A percentile compares a stretch with the other conserved stretches of the same genome.
Evolutionary conservation across 495 filamentous ascomycete species (phyloP).

Genomic region (Aspergillus diversus): DNA sequence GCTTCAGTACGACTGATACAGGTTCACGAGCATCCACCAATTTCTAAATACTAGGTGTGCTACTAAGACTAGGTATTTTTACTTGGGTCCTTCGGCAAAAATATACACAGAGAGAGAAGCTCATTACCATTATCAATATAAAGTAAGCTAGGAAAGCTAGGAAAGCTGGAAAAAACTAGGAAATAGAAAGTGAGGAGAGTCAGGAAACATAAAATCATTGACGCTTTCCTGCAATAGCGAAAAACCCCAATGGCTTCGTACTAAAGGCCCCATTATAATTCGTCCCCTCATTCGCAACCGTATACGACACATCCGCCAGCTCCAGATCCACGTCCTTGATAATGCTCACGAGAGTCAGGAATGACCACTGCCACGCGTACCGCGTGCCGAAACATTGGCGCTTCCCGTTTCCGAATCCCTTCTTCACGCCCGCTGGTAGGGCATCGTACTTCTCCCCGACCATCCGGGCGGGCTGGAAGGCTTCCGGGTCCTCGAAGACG

Average conservation of each 20-base stretch:
- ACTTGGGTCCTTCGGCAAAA: no score
- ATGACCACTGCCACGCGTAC: conserved; percentile 66
- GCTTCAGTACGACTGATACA: no score
- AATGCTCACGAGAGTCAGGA: conserved; percentile 44
- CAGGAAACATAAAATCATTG: no score
- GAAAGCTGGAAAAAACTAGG: no score
- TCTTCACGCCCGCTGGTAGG: conserved; percentile 63
- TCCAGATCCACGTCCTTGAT: conserved; percentile 48
- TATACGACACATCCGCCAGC: conserved; percentile 47
- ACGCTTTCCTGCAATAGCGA: conserved; percentile 18
- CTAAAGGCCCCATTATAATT: conserved; percentile 46
- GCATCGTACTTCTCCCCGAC: conserved; percentile 63
- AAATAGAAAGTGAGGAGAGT: no score
- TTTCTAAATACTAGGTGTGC: no score
- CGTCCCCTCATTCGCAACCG: conserved; percentile 25
- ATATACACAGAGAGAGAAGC: no score
- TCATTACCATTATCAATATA: no score
- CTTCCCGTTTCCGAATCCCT: conserved; percentile 72
- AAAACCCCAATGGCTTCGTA: conserved; percentile 39
- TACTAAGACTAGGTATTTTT: no score
- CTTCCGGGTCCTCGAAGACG: conserved; percentile 66
- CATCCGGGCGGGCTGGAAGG: conserved; percentile 72
- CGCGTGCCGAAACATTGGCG: conserved; percentile 66
- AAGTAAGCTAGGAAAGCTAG: no score
- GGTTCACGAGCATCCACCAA: no score